A percentile compares a stretch with the other conserved stretches of the same genome.
Evolutionary conservation across 2,329 filamentous ascomycete species (phyloP).

Genomic region (Pseudomassariella vexata): DNA sequence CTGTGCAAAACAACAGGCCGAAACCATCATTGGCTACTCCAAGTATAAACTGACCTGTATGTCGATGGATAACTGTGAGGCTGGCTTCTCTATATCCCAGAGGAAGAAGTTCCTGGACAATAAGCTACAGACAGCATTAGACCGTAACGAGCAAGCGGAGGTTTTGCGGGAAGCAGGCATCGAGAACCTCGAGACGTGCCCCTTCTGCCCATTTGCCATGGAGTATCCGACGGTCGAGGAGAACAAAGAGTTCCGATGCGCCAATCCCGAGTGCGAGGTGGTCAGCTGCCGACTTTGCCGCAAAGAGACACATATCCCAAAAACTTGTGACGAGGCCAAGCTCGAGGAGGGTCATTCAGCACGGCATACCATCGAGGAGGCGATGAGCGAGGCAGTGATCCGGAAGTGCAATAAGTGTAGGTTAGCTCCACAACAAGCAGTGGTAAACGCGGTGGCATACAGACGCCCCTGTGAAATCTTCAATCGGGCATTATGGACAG

Average conservation of each 20-base stretch:
- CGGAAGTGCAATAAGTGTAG: slow-evolving; percentile 65
- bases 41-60: slow-evolving; percentile 67
- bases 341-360: slow-evolving; percentile 53
- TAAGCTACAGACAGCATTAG: slow-evolving; percentile 55
- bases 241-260: slow-evolving; percentile 70
- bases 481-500: background rate
- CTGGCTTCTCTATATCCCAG: slow-evolving; percentile 51
- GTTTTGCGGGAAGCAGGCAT: slow-evolving; percentile 64
- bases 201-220: slow-evolving; percentile 76
- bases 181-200: slow-evolving; percentile 68
- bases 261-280: slow-evolving; percentile 57
- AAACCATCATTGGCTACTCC: slow-evolving; percentile 62
- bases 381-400: slow-evolving; percentile 75
- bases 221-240: slow-evolving; percentile 62
- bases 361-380: slow-evolving; percentile 71
- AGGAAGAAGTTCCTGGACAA: slow-evolving; percentile 52
- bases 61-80: slow-evolving; percentile 60
- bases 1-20: slow-evolving; percentile 61
- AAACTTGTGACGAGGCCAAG: slow-evolving; percentile 62
- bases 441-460: too few species aligned
- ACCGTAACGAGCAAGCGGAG: slow-evolving; percentile 65
- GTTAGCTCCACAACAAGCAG: slow-evolving; percentile 6
- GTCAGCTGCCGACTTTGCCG: slow-evolving; percentile 65
- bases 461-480: too few species aligned
- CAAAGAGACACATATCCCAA: slow-evolving; percentile 63